Conservation (phyloP, 2,329 filamentous ascomycete species). For the Diaporthe aspalathi region DNA sequence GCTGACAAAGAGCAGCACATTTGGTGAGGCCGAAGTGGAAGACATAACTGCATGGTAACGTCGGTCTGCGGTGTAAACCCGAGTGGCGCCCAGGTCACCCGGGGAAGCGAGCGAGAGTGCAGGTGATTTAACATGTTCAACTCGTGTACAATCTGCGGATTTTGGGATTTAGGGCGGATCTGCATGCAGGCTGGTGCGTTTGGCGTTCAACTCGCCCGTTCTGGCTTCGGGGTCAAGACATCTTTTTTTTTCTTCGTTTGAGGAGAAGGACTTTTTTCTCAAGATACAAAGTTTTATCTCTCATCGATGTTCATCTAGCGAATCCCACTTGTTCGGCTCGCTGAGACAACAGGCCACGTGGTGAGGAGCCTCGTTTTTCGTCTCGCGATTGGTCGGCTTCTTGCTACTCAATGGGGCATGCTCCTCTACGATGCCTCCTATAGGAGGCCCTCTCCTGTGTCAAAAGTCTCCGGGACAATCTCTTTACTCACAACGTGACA, state of each 20-base stretch:
- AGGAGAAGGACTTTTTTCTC: neutral
- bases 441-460: too few species aligned
- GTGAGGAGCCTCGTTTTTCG: neutral
- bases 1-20: slow-evolving; percentile 87
- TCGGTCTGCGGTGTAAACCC: neutral
- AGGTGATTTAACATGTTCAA: slow-evolving; percentile 38
- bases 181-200: slow-evolving; percentile 25
- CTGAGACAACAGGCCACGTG: neutral
- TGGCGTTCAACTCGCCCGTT: slow-evolving; percentile 38
- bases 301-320: neutral
- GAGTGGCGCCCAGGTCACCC: neutral
- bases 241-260: neutral
- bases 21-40: slow-evolving; percentile 94
- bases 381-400: neutral
- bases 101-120: slow-evolving; percentile 15
- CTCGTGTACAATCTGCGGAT: slow-evolving; percentile 37
- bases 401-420: neutral
- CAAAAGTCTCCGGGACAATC: too few species aligned
- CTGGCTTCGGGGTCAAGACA: slow-evolving; percentile 16
- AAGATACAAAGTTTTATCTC: neutral
- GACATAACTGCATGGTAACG: slow-evolving; percentile 93
- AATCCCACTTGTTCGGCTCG: neutral
- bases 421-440: too few species aligned
- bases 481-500: too few species aligned
- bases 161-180: slow-evolving; percentile 8